These are phyloP conservation scores for Vanderwaltozyma polyspora DNA, from an alignment of 805 yeast genomes.

Conservation along the genomic window DNA sequence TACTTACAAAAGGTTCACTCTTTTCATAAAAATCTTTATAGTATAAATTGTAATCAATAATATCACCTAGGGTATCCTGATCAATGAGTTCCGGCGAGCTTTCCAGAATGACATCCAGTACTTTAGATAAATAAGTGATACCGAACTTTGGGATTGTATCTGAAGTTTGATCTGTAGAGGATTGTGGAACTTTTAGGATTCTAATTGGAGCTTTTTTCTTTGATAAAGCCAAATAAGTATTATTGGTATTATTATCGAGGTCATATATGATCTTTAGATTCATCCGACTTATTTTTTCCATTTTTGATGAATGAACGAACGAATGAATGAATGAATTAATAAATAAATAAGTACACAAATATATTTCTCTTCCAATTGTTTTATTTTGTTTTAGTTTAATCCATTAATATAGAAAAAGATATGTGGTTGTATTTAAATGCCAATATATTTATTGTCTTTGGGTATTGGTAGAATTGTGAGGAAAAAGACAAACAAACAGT, in stretches of 20 bases:
- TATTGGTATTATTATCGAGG: conserved; percentile 20
- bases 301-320: not conserved
- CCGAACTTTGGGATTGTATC: conserved; percentile 15
- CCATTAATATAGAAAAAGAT: no score
- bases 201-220: conserved; percentile 3
- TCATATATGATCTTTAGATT: conserved; percentile 25
- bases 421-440: no score
- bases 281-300: conserved; percentile 6
- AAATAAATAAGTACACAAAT: no score
- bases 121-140: conserved; percentile 15
- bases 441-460: no score
- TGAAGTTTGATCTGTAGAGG: no score
- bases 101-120: conserved; percentile 19
- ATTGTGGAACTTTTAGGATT: conserved; percentile 7
- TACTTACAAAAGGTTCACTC: conserved; percentile 27
- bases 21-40: conserved; percentile 25
- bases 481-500: no score
- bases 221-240: conserved; percentile 23
- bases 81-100: conserved; percentile 27
- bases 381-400: no score
- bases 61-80: conserved; percentile 5
- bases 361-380: no score
- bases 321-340: no score
- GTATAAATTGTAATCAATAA: conserved; percentile 24
- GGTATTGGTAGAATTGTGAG: no score